Base-by-base conservation (phyloP, 1,284 basidiomycete genomes). In the Cutaneotrichosporon cyanovorans region DNA sequence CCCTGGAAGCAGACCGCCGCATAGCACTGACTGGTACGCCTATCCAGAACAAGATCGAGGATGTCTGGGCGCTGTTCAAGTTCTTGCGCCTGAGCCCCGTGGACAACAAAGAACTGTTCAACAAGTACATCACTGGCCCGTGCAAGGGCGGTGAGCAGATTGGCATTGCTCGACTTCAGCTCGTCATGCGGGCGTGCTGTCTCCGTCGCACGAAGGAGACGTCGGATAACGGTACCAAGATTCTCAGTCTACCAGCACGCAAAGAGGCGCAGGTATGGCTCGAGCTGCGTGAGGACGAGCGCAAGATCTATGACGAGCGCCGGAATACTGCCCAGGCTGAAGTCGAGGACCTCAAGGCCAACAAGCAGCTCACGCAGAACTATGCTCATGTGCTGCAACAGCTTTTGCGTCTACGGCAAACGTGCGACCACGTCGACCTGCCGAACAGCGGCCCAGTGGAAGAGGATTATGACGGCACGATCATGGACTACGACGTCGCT, bases 11-110 rank as follows among this genome's bases (percentile, higher is more conserved):
- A 2, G 87, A 96, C 63, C 83, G 95, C 44, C 82, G 95, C 18
- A 76, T 97, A 37, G 95, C 89, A 63, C 76, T 98, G 33, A 96
- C 93, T 9, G 95, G 95, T 51, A 99, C 95, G 7, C 95, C 95
- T 0, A 89, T 99, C 36, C 95, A 98, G 74, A 99, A 98, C 77
- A 92, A 92, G 66, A 80, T 98, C 48, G 93, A 98, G 71, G 95
- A 99, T 64, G 84, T 99, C 39, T 98, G 85, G 71, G 91, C 95
- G 1, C 77, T 98, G 47, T 83, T 99, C 77, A 92, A 91, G 69
- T 98, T 99, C 74, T 75, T 99, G 39, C 86, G 92, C 8, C 73
- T 98, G 47, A 79, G 83, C 33, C 95, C 95, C 0, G 85, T 98
- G 60, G 86, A 93, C 59, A 90, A 97, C 69, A 92, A 93, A 69